Evolutionary conservation across 257 asterid species (phyloP).

Genomic region (Eustoma russellianum): DNA sequence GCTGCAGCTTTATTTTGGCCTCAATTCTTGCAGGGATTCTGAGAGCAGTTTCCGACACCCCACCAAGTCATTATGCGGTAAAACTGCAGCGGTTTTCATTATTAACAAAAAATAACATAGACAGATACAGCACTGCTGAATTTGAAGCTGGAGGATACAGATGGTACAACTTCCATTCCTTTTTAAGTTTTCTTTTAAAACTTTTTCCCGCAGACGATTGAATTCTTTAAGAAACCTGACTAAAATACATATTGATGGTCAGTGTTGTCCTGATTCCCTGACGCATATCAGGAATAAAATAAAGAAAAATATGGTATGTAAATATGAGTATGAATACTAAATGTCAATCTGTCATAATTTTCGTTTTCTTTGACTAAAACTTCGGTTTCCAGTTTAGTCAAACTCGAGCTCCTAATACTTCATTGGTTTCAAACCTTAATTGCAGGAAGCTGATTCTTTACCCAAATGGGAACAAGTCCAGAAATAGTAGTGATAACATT

Average conservation of each 20-base stretch:
- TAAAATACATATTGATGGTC: too few species aligned
- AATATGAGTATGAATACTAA: too few species aligned
- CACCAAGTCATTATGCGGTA: constrained; percentile 40
- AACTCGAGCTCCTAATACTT: too few species aligned
- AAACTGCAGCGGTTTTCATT: constrained; percentile 40
- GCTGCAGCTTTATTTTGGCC: too few species aligned
- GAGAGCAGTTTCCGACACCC: constrained; percentile 27
- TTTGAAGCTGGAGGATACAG: constrained; percentile 70
- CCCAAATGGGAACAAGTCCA: constrained; percentile 65
- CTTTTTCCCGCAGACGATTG: not conserved
- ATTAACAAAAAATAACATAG: constrained; percentile 33
- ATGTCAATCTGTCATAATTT: too few species aligned
- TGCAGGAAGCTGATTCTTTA: constrained; percentile 53
- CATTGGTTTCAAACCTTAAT: not conserved
- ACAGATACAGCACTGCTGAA: constrained; percentile 25
- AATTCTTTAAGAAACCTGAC: too few species aligned
- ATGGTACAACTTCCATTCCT: constrained; percentile 30
- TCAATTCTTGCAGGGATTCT: constrained; percentile 9
- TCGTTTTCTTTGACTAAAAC: too few species aligned
- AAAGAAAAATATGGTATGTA: too few species aligned
- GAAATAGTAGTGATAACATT: constrained; percentile 36
- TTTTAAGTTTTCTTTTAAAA: not conserved
- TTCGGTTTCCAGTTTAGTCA: too few species aligned
- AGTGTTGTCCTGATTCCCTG: too few species aligned
- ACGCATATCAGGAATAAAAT: too few species aligned